phyloP scores from a whole-genome alignment of 306 rosid genomes.

The Sicyos edulis region DNA sequence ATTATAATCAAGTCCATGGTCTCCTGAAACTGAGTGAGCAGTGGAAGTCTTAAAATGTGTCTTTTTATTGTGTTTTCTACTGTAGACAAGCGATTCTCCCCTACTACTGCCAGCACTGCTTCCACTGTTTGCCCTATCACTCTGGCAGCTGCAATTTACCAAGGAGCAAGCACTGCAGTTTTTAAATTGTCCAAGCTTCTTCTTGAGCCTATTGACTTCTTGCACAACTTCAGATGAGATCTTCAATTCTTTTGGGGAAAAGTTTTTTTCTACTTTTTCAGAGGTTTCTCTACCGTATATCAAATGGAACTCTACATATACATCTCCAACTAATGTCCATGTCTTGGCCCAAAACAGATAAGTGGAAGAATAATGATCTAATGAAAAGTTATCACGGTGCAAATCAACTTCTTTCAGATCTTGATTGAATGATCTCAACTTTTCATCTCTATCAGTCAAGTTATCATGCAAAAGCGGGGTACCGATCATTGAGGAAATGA shows the following conservation, averaged over 20 bases:
- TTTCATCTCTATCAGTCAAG: slow-evolving; percentile 34
- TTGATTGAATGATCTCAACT: slow-evolving; percentile 28
- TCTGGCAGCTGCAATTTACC: slow-evolving; percentile 93
- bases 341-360: slow-evolving; percentile 94
- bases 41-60: slow-evolving; percentile 34
- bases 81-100: slow-evolving; percentile 35
- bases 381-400: slow-evolving; percentile 30
- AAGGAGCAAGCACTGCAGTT: slow-evolving; percentile 80
- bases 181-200: slow-evolving; percentile 58
- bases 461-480: slow-evolving; percentile 37
- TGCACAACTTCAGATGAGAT: slow-evolving; percentile 85
- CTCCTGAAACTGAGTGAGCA: slow-evolving; percentile 37
- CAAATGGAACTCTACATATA: slow-evolving; percentile 64
- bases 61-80: slow-evolving; percentile 58
- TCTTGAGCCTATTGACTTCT: slow-evolving; percentile 95
- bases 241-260: slow-evolving; percentile 56
- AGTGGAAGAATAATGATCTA: slow-evolving; percentile 60
- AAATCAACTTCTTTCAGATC: slow-evolving; percentile 33
- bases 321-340: slow-evolving; percentile 86
- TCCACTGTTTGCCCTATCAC: slow-evolving; percentile 97
- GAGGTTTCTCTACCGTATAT: slow-evolving; percentile 43
- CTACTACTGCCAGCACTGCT: slow-evolving; percentile 86
- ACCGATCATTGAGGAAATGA: slow-evolving; percentile 80
- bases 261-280: slow-evolving; percentile 41
- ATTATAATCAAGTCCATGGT: slow-evolving; percentile 33